Base-by-base conservation (phyloP, 2,329 filamentous ascomycete genomes). In the Colletotrichum sp. region DNA sequence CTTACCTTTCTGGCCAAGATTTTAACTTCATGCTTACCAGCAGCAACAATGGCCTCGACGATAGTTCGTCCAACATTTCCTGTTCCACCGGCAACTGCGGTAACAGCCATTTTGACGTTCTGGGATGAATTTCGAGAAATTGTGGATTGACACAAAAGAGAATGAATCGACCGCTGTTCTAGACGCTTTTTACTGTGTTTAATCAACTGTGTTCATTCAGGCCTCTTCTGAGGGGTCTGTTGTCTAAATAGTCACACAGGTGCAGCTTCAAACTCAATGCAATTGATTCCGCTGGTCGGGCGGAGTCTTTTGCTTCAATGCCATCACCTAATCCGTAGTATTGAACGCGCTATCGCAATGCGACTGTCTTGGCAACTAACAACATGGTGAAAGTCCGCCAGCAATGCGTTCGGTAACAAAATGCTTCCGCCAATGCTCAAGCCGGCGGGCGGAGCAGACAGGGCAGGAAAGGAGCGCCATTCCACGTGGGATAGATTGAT, bases 51-150 rank as follows among this genome's bases (percentile, higher is more conserved):
- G 27, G 82, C 85, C 22, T 90, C 87, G 25, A 89, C 85, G 34
- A 90, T 82, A 3, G 87, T 84, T 22, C 83, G 84, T 15, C 88
- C 88, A 3, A 89, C 80, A n/a, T 81, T 82, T 28, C 87, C 87
- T 1, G 85, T 86, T 16, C 88, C 88, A 65, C 88, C 88, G 7
- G 86, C 86, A 19, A 90, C 84, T 66, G 86, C 88, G 52, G 90
- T 81, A 25, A 84, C 79, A 16, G 61, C 67, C 76, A 77, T 77
- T 28, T 52, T 61, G 19, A 8, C 25, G 12, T 13, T 63, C 13
- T 16, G 22, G 44, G 6, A 36, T 5, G 11, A 6, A 19, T 22
- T 22, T 52, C 4, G 7, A 52, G 11, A 52, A 13, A 6, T 13
- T 13, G 11, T 25, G n/a, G 12, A 6, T 52, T 52, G n/a, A 7